A percentile compares a stretch with the other conserved stretches of the same genome.
Conservation (phyloP, 768 basidiomycete genomes). For the Dentipellis sp. region DNA sequence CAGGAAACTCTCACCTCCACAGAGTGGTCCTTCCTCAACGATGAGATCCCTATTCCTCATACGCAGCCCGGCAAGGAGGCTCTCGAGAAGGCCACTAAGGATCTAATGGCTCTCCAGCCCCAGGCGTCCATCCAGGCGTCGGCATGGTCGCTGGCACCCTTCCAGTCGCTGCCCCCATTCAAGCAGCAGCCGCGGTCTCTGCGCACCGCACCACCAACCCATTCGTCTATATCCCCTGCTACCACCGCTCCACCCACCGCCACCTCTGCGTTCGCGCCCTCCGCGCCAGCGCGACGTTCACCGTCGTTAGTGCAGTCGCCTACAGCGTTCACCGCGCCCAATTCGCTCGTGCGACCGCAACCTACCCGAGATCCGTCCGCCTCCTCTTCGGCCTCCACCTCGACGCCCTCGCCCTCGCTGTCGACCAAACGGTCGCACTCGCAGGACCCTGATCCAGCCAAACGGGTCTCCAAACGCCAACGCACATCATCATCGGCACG, state of each 20-base stretch:
- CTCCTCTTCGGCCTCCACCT: conserved; percentile 8
- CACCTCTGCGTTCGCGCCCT: background rate
- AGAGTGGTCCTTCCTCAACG: conserved; percentile 18
- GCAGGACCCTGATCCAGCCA: conserved; percentile 5
- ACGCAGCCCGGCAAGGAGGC: conserved; percentile 40
- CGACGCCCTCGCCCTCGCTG: conserved; percentile 5
- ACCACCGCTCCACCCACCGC: background rate
- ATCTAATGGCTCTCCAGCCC: conserved; percentile 65
- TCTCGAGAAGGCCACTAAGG: conserved; percentile 72
- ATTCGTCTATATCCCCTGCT: conserved; percentile 5
- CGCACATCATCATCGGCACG: conserved; percentile 1
- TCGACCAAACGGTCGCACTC: conserved; percentile 12
- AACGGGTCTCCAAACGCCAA: conserved; percentile 4
- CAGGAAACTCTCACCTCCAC: conserved; percentile 12
- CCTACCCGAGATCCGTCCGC: conserved; percentile 1
- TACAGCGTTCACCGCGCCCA: background rate
- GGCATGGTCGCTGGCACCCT: conserved; percentile 28
- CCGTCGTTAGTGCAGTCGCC: background rate
- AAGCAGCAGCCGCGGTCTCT: conserved; percentile 5
- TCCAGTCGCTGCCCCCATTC: conserved; percentile 16
- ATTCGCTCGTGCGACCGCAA: conserved; percentile 6
- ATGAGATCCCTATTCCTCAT: conserved; percentile 40
- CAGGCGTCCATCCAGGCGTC: conserved; percentile 2
- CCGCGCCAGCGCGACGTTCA: background rate
- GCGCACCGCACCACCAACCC: background rate